Percentiles rank a stretch among this genome's conserved stretches.
Conservation (phyloP, 768 basidiomycete species). For the Pisolithus marmoratus region DNA sequence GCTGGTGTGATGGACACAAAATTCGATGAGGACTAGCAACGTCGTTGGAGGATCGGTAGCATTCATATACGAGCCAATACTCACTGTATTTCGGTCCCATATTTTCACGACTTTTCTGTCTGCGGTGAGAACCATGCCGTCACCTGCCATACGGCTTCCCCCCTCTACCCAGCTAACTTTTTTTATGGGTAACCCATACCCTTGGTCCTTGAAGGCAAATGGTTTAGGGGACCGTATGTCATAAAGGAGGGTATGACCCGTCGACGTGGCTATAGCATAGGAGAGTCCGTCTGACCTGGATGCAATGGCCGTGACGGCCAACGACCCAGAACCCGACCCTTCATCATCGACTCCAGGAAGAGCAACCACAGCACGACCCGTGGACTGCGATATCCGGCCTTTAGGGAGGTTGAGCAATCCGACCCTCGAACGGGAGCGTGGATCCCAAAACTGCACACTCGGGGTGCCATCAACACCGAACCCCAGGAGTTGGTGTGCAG, state of each 20-base stretch:
- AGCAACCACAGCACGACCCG: constrained; percentile 25
- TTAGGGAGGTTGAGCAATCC: constrained; percentile 62
- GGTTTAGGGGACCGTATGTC: constrained; percentile 83
- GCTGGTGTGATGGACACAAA: constrained; percentile 91
- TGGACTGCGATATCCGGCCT: constrained; percentile 42
- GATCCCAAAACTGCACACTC: constrained; percentile 95
- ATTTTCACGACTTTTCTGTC: constrained; percentile 98
- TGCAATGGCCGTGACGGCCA: constrained; percentile 78
- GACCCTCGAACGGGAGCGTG: constrained; percentile 70
- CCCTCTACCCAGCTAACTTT: constrained; percentile 87
- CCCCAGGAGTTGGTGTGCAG: constrained; percentile 83
- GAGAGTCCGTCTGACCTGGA: constrained; percentile 86
- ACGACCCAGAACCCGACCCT: constrained; percentile 17
- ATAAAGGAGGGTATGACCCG: constrained; percentile 91
- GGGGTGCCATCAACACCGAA: constrained; percentile 88
- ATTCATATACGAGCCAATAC: constrained; percentile 20
- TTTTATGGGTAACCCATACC: constrained; percentile 88
- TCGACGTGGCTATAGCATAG: constrained; percentile 91
- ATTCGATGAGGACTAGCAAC: constrained; percentile 67
- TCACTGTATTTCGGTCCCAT: constrained; percentile 82
- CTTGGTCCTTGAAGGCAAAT: constrained; percentile 92
- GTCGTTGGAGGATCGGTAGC: not conserved
- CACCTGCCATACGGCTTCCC: constrained; percentile 76
- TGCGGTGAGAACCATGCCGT: constrained; percentile 84
- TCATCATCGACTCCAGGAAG: constrained; percentile 32